Evolutionary conservation across 257 asterid species (phyloP), one percentile per base, ranked within the genome.

Genomic region (Fraxinus cuspidata): DNA sequence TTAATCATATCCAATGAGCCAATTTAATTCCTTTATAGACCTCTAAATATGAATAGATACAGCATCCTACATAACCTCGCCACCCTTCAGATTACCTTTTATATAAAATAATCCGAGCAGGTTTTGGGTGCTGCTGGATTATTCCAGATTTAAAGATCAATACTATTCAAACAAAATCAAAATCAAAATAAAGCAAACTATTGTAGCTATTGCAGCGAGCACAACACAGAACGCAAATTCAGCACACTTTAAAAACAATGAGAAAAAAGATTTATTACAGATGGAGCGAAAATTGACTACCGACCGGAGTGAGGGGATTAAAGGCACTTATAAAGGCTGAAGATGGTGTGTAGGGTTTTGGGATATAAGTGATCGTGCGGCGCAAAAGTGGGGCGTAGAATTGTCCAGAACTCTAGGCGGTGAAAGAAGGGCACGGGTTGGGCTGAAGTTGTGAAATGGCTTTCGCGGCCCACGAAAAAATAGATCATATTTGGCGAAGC

Each of bases 251-350:
- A 47, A 47, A 15, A 3, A 47, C n/a, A 47, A 16, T 16, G 21
- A 4, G 58, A 47, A 63, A 63, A 19, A 27, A 7, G 7, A 63
- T 27, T 8, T 8, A 27, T 3, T 23, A 25, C 2, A 60, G 0
- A 25, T 25, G 1, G 34, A 63, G 16, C 34, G 0, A 63, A 0
- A 25, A 7, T 0, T 8, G 0, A 25, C n/a, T 12, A 23, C 21
- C 4, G 34, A 23, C 7, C 31, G 12, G 15, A 21, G 3, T 0
- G 2, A 34, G 28, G 64, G 28, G 60, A 37, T 69, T 8, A 13
- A 47, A 56, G 68, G 23, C 31, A 70, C 23, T 35, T 82, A 82
- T 82, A 66, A 16, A 76, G 83, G 7, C 65, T 0, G 49, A 44
- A 40, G 49, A 11, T 40, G 49, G 16, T 16, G 16, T 11, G 15